Percentiles rank a stretch among this genome's conserved stretches.
Evolutionary conservation across 2,329 filamentous ascomycete genomes (phyloP).

Genomic region (Paecilomyces sp.): DNA sequence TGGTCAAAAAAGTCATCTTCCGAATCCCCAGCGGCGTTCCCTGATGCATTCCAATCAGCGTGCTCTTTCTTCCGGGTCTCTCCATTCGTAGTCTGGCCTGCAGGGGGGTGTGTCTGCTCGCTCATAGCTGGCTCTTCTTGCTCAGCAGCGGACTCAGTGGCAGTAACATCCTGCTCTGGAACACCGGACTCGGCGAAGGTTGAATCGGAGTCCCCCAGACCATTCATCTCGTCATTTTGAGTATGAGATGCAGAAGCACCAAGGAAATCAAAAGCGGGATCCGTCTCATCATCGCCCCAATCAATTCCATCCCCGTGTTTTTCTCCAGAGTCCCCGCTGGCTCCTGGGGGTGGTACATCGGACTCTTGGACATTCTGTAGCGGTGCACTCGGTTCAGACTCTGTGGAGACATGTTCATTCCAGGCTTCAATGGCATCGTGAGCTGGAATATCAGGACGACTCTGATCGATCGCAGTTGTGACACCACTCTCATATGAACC

Average conservation of each 20-base stretch:
- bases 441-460: neutral
- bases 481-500: neutral
- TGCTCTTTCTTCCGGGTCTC: conserved; percentile 10
- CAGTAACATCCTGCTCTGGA: neutral
- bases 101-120: neutral
- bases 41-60: conserved; percentile 39
- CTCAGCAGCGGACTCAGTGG: neutral
- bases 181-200: neutral
- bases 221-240: conserved; percentile 5
- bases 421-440: neutral
- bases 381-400: neutral
- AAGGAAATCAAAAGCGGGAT: neutral
- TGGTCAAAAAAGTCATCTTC: conserved; percentile 57
- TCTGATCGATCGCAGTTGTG: neutral
- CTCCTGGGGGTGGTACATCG: neutral
- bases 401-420: neutral
- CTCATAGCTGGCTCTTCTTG: neutral
- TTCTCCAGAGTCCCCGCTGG: neutral
- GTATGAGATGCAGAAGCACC: conserved; percentile 4
- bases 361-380: neutral
- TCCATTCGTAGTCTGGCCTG: conserved; percentile 5
- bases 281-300: conserved; percentile 2
- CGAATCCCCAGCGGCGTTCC: conserved; percentile 41
- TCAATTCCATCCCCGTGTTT: neutral
- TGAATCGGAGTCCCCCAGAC: conserved; percentile 12